Conservation (phyloP, 768 basidiomycete genomes). For the Boletellus ananas region DNA sequence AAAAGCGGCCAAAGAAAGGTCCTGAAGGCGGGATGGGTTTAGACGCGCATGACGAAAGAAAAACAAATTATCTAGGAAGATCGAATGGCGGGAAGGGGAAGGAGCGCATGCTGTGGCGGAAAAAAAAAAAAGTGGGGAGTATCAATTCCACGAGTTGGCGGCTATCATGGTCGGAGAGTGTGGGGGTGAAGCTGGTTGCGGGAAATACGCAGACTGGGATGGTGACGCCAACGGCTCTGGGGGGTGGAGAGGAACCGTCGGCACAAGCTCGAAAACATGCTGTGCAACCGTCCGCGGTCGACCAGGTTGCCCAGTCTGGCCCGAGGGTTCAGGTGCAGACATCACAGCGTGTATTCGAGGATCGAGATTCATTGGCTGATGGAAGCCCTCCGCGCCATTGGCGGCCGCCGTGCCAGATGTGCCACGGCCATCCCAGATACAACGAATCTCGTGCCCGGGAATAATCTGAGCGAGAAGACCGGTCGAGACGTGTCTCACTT, state of each 20-base stretch:
- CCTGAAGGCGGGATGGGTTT: not conserved
- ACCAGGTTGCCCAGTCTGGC: conserved; percentile 36
- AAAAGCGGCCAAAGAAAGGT: not conserved
- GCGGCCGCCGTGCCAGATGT: conserved; percentile 25
- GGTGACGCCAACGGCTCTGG: conserved; percentile 52
- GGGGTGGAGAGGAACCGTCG: conserved; percentile 35
- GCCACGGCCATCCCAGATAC: conserved; percentile 86
- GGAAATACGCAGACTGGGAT: conserved; percentile 49
- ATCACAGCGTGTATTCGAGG: conserved; percentile 86
- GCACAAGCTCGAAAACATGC: conserved; percentile 73
- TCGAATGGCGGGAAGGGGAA: not conserved
- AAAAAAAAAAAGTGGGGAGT: not conserved
- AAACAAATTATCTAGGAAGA: not conserved
- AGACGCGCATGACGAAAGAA: not conserved
- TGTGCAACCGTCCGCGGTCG: conserved; percentile 55
- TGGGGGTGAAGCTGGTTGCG: conserved; percentile 50
- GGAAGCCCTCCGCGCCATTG: conserved; percentile 31
- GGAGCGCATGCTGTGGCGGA: no score
- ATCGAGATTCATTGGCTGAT: conserved; percentile 57
- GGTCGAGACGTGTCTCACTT: conserved; percentile 79
- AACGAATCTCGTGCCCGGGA: conserved; percentile 74
- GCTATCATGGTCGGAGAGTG: conserved; percentile 46
- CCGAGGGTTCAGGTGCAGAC: conserved; percentile 46
- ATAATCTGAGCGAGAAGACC: conserved; percentile 82
- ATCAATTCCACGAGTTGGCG: conserved; percentile 22